Percentiles rank a stretch among this genome's conserved stretches.
These are phyloP conservation scores for Trypanosoma avium DNA, from an alignment of 208 protist genomes.

Conservation along the genomic window DNA sequence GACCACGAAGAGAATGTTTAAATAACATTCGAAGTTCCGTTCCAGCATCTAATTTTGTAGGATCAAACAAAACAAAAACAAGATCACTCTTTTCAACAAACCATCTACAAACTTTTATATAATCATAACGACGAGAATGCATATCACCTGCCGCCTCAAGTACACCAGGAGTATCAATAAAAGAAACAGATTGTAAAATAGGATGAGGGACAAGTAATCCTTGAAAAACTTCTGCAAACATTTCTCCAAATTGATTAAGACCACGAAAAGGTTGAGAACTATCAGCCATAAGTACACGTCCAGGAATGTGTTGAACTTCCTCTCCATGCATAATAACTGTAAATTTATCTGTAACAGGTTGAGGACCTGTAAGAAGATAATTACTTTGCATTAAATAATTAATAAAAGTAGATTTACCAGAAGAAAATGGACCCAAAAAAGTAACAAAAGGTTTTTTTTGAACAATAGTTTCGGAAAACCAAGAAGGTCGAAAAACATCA, in stretches of 20 bases:
- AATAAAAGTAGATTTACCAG: constrained; percentile 95
- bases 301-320: constrained; percentile 76
- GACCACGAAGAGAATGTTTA: constrained; percentile 59
- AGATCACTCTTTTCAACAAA: constrained; percentile 95
- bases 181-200: constrained; percentile 90
- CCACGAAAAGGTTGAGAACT: constrained; percentile 88
- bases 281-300: constrained; percentile 85
- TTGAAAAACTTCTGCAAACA: constrained; percentile 87
- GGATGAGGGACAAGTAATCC: constrained; percentile 74
- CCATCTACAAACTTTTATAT: constrained; percentile 85
- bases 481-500: constrained; percentile 54
- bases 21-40: constrained; percentile 74
- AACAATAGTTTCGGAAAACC: constrained; percentile 73
- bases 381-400: constrained; percentile 89
- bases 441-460: constrained; percentile 81
- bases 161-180: constrained; percentile 97
- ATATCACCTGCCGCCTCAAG: constrained; percentile 89
- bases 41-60: constrained; percentile 96
- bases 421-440: constrained; percentile 88
- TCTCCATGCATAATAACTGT: constrained; percentile 93
- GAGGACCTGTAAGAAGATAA: constrained; percentile 89
- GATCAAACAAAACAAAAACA: constrained; percentile 97
- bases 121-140: constrained; percentile 74
- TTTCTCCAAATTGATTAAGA: constrained; percentile 84
- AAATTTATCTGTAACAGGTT: constrained; percentile 95